A percentile compares a stretch with the other conserved stretches of the same genome.
Conservation (phyloP, 495 filamentous ascomycete genomes). For the Aspergillus olivimuriae region DNA sequence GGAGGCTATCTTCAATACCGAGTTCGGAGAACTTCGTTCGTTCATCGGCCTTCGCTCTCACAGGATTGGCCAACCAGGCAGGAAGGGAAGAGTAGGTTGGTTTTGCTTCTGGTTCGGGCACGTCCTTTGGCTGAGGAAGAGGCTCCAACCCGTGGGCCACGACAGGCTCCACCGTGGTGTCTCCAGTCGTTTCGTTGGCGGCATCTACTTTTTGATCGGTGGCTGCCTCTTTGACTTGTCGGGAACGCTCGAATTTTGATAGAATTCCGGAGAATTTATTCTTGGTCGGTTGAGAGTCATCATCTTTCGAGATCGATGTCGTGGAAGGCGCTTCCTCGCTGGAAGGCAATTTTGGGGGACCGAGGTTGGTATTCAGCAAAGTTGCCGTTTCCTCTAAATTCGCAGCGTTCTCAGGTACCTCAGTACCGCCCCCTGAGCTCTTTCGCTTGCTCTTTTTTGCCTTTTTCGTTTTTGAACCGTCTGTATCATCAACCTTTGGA, state of each 20-base stretch:
- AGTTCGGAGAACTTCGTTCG: conserved; percentile 57
- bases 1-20: conserved; percentile 46
- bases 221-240: conserved; percentile 26
- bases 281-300: conserved; percentile 20
- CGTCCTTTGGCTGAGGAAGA: conserved; percentile 66
- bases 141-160: conserved; percentile 66
- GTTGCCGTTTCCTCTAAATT: conserved; percentile 12
- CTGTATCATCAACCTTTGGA: conserved; percentile 15
- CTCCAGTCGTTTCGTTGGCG: conserved; percentile 20
- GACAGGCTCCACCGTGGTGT: conserved; percentile 25
- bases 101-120: conserved; percentile 42
- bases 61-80: conserved; percentile 69
- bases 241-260: conserved; percentile 42
- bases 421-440: conserved; percentile 11
- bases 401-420: conserved; percentile 13
- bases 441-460: conserved; percentile 24
- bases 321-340: conserved; percentile 3
- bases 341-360: neutral
- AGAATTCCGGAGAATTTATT: conserved; percentile 38
- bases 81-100: conserved; percentile 44
- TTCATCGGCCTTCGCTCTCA: conserved; percentile 52
- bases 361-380: conserved; percentile 3
- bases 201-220: conserved; percentile 16
- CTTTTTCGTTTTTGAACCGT: conserved; percentile 21
- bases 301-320: no score